Evolutionary conservation across 2,329 filamentous ascomycete species (phyloP).

Genomic region (Xylariaceae sp.): DNA sequence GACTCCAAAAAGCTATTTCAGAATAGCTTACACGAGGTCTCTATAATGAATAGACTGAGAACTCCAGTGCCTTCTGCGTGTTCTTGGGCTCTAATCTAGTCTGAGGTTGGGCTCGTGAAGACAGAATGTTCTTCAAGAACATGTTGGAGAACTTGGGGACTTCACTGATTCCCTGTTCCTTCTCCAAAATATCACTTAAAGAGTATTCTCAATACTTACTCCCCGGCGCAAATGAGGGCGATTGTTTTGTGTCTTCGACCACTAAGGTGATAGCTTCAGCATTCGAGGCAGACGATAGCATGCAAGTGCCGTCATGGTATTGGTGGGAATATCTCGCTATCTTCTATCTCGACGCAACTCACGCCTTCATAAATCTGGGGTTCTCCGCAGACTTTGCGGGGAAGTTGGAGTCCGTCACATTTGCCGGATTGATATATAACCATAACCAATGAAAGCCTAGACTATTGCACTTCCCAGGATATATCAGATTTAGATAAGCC

Average conservation of each 20-base stretch:
- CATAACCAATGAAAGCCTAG: slow-evolving; percentile 9
- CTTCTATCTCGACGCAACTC: not conserved
- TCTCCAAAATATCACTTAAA: slow-evolving; percentile 7
- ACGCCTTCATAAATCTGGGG: not conserved
- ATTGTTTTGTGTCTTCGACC: not conserved
- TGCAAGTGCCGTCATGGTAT: not conserved
- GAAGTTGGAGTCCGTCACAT: slow-evolving; percentile 16
- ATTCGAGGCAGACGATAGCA: slow-evolving; percentile 1
- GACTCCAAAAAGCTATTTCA: not conserved
- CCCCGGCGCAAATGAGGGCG: not conserved
- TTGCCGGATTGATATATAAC: slow-evolving; percentile 18
- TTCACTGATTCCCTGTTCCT: not conserved
- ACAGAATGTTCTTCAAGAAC: not conserved
- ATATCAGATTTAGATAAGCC: not conserved
- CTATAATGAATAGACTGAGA: not conserved
- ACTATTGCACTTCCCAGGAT: no score
- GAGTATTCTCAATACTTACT: not conserved
- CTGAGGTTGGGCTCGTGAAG: not conserved
- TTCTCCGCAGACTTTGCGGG: slow-evolving; percentile 19
- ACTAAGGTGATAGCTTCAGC: not conserved
- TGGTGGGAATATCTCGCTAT: slow-evolving; percentile 19
- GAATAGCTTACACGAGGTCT: not conserved
- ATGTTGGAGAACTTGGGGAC: slow-evolving; percentile 27
- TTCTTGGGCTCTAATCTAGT: not conserved
- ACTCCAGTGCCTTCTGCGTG: not conserved